Evolutionary conservation across 225 moss, liverwort and hornwort species (phyloP).

Genomic region (Takakia lepidozioides): DNA sequence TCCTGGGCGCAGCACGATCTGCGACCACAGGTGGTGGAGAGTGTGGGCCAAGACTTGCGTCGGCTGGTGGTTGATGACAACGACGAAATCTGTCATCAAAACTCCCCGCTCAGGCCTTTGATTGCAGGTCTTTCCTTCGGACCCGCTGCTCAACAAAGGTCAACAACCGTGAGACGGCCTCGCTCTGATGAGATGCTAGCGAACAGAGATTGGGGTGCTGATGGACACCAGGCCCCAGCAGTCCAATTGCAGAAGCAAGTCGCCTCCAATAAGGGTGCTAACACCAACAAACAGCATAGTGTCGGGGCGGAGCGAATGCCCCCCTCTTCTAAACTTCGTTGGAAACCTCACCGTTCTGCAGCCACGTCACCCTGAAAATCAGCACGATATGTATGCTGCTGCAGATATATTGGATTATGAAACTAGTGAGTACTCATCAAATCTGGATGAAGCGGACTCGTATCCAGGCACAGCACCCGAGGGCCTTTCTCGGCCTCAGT

Average conservation of each 20-base stretch:
- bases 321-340: too few species aligned
- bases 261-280: conserved; percentile 8
- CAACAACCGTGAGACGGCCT: conserved; percentile 11
- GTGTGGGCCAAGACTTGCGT: conserved; percentile 13
- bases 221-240: conserved; percentile 12
- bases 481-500: conserved; percentile 14
- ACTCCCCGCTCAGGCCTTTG: conserved; percentile 3
- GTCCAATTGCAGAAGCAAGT: conserved; percentile 22
- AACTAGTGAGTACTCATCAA: conserved; percentile 58
- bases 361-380: conserved; percentile 29
- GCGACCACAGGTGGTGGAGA: too few species aligned
- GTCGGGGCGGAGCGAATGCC: too few species aligned
- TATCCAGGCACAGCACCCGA: conserved; percentile 32
- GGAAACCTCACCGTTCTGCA: too few species aligned
- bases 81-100: conserved; percentile 17
- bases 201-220: conserved; percentile 8
- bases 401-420: conserved; percentile 46
- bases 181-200: conserved; percentile 21
- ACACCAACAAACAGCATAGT: too few species aligned
- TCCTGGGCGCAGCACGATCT: too few species aligned
- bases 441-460: conserved; percentile 57
- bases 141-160: conserved; percentile 10
- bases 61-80: conserved; percentile 37
- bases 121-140: conserved; percentile 20
- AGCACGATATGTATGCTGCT: conserved; percentile 39